phyloP scores from a whole-genome alignment of 164 flowering plant species.

The Santalum album region DNA sequence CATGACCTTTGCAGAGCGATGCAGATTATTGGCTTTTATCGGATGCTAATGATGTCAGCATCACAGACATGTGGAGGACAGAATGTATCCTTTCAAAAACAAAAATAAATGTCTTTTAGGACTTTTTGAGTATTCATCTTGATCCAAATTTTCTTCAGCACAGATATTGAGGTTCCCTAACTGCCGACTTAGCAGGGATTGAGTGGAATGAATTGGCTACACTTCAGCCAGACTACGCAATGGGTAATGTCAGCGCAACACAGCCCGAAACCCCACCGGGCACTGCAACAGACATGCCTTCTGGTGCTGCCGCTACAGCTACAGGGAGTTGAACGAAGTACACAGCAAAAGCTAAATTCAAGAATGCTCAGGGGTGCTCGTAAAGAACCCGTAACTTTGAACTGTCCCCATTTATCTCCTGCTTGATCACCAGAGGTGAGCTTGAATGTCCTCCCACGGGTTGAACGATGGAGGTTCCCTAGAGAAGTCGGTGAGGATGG shows the following conservation, averaged over 20 bases:
- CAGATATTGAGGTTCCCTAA: constrained; percentile 19
- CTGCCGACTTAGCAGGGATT: constrained; percentile 33
- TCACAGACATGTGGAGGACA: constrained; percentile 80
- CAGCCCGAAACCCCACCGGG: constrained; percentile 52
- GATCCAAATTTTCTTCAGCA: neutral
- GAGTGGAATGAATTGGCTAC: constrained; percentile 48
- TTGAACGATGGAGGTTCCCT: neutral
- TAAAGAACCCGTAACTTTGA: neutral
- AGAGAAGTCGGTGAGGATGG: neutral
- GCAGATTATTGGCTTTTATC: constrained; percentile 86
- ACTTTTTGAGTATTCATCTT: neutral
- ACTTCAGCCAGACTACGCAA: constrained; percentile 36
- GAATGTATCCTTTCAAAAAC: constrained; percentile 59
- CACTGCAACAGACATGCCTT: constrained; percentile 26
- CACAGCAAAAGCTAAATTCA: neutral
- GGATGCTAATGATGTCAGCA: constrained; percentile 75
- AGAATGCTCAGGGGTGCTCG: neutral
- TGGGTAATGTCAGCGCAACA: constrained; percentile 32
- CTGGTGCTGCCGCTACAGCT: constrained; percentile 15
- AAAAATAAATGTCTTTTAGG: neutral
- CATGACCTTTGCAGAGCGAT: constrained; percentile 45
- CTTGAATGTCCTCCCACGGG: neutral
- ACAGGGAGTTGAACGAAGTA: constrained; percentile 14
- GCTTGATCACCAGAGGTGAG: too few relatives aligned
- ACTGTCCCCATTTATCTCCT: neutral